Base-by-base conservation (phyloP, 495 filamentous ascomycete species). In the Podospora pseudoanserina region DNA sequence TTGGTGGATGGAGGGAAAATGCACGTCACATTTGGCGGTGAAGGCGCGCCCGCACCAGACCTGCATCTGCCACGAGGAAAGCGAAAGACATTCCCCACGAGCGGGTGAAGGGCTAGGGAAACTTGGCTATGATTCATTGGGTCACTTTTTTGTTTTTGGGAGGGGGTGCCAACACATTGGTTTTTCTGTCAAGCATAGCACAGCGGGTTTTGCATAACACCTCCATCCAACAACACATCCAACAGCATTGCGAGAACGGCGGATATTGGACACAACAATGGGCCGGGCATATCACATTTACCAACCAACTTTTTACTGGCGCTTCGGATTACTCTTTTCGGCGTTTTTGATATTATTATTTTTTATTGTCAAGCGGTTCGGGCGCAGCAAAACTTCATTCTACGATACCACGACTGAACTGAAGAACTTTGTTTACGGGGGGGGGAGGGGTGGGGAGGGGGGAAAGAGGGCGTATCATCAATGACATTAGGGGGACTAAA, bases 11-110 rank as follows among this genome's bases (percentile, higher is more conserved):
- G 23, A 49, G 62, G 15, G 39, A 61, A 65, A 60, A 32, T 55
- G 26, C 53, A n/a, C 54, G 49, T 53, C 56, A 65, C 68, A 23
- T 73, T 72, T 60, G 55, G 63, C 32, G 62, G 39, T 5, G 44
- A 28, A 5, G 57, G 4, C 23, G 23, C 23, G 15, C 64, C 32
- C 18, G 32, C 26, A 49, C 16, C 61, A 9, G 61, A 61, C 9
- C 57, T 67, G 27, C 27, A 58, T 4, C 13, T 67, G 34, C 61
- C 62, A 4, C 19, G 28, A 4, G 16, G 65, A 15, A 57, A 70
- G 18, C 44, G 65, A 23, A 67, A 67, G 65, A 64, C 28, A 7
- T 18, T 55, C 20, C 61, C 65, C 13, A 26, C 20, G 19, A 63
- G 53, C 27, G 68, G 65, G n/a, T 70, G 68, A 70, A 44, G 32